Evolutionary conservation across 306 rosid genomes (phyloP).

Genomic region (Acacia crassicarpa): DNA sequence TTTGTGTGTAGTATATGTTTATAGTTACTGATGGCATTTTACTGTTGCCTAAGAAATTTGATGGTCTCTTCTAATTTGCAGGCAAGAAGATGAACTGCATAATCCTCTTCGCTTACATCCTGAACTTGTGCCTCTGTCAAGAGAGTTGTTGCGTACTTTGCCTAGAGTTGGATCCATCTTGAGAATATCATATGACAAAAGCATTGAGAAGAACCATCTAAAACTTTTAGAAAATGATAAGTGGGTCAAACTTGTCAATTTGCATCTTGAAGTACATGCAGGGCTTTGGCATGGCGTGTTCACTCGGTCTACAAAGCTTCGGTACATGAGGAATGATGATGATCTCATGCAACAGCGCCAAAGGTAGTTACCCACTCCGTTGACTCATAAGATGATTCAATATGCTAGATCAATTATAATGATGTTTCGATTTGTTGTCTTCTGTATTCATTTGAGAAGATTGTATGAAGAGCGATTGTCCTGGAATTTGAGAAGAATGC

Average conservation of each 20-base stretch:
- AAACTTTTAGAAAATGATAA: conserved; percentile 34
- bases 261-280: conserved; percentile 44
- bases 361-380: conserved; percentile 51
- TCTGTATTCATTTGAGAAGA: conserved; percentile 34
- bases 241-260: conserved; percentile 62
- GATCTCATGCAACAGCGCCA: conserved; percentile 37
- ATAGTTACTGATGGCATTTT: not conserved
- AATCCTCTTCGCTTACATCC: conserved; percentile 48
- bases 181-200: conserved; percentile 41
- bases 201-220: conserved; percentile 33
- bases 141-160: conserved; percentile 49
- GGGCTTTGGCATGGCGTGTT: conserved; percentile 67
- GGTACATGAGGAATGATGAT: conserved; percentile 45
- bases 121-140: conserved; percentile 41
- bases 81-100: conserved; percentile 58
- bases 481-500: conserved; percentile 31
- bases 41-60: not conserved
- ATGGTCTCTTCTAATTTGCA: conserved; percentile 32
- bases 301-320: conserved; percentile 48
- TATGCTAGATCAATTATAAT: not conserved
- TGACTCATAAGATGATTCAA: conserved; percentile 11
- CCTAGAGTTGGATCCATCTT: conserved; percentile 64
- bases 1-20: not conserved
- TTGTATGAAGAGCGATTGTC: conserved; percentile 43
- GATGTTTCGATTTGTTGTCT: not conserved